Percentiles rank a stretch among this genome's conserved stretches.
phyloP scores from a whole-genome alignment of 2,329 filamentous ascomycete genomes.

The Chaetoscypha palmicola region DNA sequence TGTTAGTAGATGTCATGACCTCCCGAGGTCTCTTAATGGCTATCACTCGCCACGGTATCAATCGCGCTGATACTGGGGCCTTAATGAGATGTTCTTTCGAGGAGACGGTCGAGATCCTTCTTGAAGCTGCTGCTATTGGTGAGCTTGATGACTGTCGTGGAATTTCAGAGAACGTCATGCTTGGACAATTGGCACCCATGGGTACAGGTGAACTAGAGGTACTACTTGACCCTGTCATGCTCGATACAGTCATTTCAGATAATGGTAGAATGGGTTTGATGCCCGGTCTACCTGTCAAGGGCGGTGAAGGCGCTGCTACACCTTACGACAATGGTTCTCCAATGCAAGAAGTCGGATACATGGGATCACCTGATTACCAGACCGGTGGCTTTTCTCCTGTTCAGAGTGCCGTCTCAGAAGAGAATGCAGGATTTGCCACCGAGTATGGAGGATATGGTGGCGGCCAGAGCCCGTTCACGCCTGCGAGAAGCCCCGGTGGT shows the following conservation, averaged over 20 bases:
- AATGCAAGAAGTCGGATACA: slow-evolving; percentile 63
- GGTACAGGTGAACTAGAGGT: slow-evolving; percentile 96
- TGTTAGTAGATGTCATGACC: slow-evolving; percentile 97
- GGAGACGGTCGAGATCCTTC: slow-evolving; percentile 95
- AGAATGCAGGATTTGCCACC: slow-evolving; percentile 55
- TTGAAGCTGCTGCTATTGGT: slow-evolving; percentile 89
- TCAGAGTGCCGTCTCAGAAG: slow-evolving; percentile 65
- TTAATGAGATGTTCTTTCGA: slow-evolving; percentile 99
- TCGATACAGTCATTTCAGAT: slow-evolving; percentile 89
- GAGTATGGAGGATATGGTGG: slow-evolving; percentile 47
- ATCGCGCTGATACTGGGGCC: slow-evolving; percentile 93
- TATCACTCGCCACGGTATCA: slow-evolving; percentile 97
- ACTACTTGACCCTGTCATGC: slow-evolving; percentile 87
- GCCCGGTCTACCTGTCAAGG: slow-evolving; percentile 71
- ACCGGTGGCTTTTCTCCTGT: slow-evolving; percentile 69
- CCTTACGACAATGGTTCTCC: slow-evolving; percentile 88
- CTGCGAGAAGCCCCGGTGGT: slow-evolving; percentile 54
- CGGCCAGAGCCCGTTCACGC: slow-evolving; percentile 59
- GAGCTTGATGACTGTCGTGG: slow-evolving; percentile 96
- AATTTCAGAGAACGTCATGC: slow-evolving; percentile 98
- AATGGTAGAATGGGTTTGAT: slow-evolving; percentile 80
- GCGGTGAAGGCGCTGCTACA: slow-evolving; percentile 75
- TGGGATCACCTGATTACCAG: slow-evolving; percentile 53
- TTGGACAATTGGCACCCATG: slow-evolving; percentile 94
- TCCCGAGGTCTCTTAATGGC: slow-evolving; percentile 90